These are phyloP conservation scores for Pachysandra terminalis DNA, from an alignment of 164 flowering plant genomes.

Conservation along the genomic window DNA sequence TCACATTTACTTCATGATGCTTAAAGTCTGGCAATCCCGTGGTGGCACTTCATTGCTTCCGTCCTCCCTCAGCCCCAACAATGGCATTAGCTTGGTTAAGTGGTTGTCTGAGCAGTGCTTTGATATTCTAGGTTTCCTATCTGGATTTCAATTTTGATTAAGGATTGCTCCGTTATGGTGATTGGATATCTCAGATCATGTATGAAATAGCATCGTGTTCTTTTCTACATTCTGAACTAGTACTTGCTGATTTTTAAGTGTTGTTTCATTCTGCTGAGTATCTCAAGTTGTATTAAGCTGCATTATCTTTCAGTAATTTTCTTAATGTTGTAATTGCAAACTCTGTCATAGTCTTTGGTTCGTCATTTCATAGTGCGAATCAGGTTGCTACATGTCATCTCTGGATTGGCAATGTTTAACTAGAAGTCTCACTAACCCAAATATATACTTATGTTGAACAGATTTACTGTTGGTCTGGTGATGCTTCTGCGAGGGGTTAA, in stretches of 20 bases:
- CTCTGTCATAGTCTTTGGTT: conserved; percentile 1
- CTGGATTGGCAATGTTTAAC: conserved; percentile 33
- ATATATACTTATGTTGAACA: conserved; percentile 21
- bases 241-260: too few relatives aligned
- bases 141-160: background rate
- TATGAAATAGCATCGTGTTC: too few relatives aligned
- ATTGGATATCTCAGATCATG: background rate
- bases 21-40: too few relatives aligned
- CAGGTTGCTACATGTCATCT: conserved; percentile 57
- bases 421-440: background rate
- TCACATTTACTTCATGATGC: too few relatives aligned
- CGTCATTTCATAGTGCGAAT: conserved; percentile 50
- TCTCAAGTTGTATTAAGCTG: background rate
- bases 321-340: conserved; percentile 5
- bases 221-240: too few relatives aligned
- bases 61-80: too few relatives aligned
- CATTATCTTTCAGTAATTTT: background rate
- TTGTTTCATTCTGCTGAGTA: too few relatives aligned
- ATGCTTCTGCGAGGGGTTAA: conserved; percentile 71
- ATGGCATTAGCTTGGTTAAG: background rate
- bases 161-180: background rate
- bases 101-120: background rate
- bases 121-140: background rate
- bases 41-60: too few relatives aligned
- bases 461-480: conserved; percentile 60